These are phyloP conservation scores for Cyberlindnera maclurae DNA, from an alignment of 805 yeast species.

Conservation along the genomic window DNA sequence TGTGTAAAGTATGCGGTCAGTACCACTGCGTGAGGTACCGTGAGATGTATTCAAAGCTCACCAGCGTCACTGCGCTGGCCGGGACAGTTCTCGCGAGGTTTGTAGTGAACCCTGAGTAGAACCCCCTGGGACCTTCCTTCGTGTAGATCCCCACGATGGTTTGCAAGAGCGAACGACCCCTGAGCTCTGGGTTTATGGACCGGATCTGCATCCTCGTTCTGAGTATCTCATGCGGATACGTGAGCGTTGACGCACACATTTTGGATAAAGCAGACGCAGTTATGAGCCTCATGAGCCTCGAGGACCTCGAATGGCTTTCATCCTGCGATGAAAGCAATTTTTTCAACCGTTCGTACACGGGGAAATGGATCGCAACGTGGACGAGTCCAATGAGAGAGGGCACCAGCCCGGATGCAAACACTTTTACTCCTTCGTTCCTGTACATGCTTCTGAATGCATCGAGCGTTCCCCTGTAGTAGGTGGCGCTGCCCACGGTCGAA, in stretches of 20 bases:
- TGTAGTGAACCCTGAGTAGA: conserved; percentile 83
- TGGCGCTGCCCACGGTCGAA: conserved; percentile 13
- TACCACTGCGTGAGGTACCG: conserved; percentile 11
- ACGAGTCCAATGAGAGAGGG: conserved; percentile 87
- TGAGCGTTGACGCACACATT: conserved; percentile 79
- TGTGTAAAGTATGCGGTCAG: too few species aligned
- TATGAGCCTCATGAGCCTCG: conserved; percentile 37
- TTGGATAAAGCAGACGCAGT: conserved; percentile 75
- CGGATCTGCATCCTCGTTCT: conserved; percentile 79
- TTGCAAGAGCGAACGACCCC: conserved; percentile 14
- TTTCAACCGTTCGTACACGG: conserved; percentile 81
- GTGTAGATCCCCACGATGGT: conserved; percentile 26
- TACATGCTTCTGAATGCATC: conserved; percentile 83
- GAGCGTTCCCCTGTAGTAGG: conserved; percentile 63
- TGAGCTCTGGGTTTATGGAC: conserved; percentile 25
- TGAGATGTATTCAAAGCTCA: conserved; percentile 75
- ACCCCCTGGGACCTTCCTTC: conserved; percentile 74
- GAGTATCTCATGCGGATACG: conserved; percentile 93
- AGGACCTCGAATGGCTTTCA: conserved; percentile 15
- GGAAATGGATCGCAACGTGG: conserved; percentile 96
- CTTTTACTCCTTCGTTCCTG: conserved; percentile 66
- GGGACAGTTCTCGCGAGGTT: conserved; percentile 90
- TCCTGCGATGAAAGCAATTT: conserved; percentile 31
- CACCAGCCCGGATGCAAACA: conserved; percentile 82
- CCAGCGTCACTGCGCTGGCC: conserved; percentile 90